Evolutionary conservation across 192 early-diverging fungal genomes (phyloP).

Genomic region (Thoreauomyces humboldtii): DNA sequence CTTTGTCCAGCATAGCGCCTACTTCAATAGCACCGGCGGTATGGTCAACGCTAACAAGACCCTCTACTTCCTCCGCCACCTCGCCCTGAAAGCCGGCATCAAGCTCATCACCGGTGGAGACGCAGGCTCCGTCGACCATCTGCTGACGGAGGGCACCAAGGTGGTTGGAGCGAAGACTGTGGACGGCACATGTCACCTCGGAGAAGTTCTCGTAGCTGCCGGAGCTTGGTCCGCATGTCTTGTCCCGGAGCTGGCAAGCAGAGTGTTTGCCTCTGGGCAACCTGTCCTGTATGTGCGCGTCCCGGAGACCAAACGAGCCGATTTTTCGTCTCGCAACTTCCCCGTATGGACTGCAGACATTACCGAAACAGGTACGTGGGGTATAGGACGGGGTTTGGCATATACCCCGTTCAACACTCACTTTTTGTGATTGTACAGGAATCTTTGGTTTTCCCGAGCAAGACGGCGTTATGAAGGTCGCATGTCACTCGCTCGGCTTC

Average conservation of each 20-base stretch:
- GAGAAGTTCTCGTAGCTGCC: conserved; percentile 45
- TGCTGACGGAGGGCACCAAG: not conserved
- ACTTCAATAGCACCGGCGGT: conserved; percentile 14
- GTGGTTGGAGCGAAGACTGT: conserved; percentile 42
- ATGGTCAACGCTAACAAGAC: conserved; percentile 17
- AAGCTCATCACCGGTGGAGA: conserved; percentile 5
- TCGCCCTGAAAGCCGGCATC: not conserved
- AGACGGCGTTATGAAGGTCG: conserved; percentile 46
- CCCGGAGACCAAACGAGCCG: conserved; percentile 10
- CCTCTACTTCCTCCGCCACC: not conserved
- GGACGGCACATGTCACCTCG: conserved; percentile 36
- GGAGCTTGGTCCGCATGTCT: conserved; percentile 52
- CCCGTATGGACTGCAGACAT: conserved; percentile 58
- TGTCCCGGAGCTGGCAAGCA: conserved; percentile 36
- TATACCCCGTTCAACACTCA: not conserved
- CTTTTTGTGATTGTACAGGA: not conserved
- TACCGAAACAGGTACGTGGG: conserved; percentile 35
- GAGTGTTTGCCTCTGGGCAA: conserved; percentile 48
- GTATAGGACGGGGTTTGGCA: conserved; percentile 16
- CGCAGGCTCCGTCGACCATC: conserved; percentile 13
- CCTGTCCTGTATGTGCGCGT: conserved; percentile 51
- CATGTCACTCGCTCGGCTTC: conserved; percentile 45
- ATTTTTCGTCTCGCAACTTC: conserved; percentile 19
- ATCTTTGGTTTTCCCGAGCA: conserved; percentile 43
- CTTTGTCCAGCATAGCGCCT: not conserved